Conservation (phyloP, 2,329 filamentous ascomycete species). For the Pseudogymnoascus sp. region DNA sequence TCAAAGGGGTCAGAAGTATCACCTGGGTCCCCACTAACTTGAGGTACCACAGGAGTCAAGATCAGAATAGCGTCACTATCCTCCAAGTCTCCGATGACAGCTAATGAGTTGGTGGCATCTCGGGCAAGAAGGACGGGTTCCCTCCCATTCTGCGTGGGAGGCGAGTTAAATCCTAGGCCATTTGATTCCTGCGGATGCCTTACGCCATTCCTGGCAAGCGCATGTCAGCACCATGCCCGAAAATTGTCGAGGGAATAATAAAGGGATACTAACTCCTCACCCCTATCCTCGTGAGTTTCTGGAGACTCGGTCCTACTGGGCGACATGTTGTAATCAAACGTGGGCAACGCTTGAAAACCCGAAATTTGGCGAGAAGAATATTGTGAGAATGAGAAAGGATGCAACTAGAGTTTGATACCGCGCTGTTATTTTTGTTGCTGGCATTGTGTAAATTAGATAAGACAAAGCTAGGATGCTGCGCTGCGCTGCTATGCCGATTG, state of each 20-base stretch:
- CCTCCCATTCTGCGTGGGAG: neutral
- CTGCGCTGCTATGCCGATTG: neutral
- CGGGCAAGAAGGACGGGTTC: constrained; percentile 12
- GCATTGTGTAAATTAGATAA: constrained; percentile 4
- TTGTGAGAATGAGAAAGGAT: neutral
- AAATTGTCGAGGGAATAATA: neutral
- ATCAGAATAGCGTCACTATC: constrained; percentile 51
- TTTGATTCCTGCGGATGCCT: neutral
- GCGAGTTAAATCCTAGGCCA: neutral
- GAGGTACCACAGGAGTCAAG: constrained; percentile 48
- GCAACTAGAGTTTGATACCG: neutral
- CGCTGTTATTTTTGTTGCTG: neutral
- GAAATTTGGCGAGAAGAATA: neutral
- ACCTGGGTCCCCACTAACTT: constrained; percentile 33
- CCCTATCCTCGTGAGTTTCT: neutral
- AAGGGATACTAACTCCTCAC: neutral
- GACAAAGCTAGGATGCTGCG: neutral
- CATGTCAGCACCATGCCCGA: neutral
- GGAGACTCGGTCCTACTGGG: neutral
- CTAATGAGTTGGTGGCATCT: constrained; percentile 36
- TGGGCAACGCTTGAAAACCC: neutral
- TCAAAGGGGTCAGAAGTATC: constrained; percentile 61
- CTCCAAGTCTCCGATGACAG: constrained; percentile 37
- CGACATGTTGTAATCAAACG: neutral
- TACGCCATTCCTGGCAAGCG: neutral